Evolutionary conservation across 2,329 filamentous ascomycete species (phyloP).

Genomic region (Neoscytalidium dimidiatum): DNA sequence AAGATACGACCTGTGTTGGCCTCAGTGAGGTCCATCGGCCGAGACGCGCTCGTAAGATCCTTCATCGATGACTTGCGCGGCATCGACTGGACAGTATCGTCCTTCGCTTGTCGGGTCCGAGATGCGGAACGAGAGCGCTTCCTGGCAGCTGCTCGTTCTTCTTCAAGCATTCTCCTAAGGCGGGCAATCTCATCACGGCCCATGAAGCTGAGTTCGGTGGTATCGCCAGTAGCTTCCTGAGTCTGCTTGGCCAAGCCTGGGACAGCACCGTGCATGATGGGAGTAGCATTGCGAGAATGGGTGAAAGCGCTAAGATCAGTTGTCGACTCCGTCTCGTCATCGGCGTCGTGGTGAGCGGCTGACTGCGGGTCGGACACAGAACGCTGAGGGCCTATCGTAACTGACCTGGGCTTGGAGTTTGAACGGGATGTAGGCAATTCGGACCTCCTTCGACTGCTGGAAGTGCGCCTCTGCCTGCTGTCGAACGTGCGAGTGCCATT

Average conservation of each 20-base stretch:
- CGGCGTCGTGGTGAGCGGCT: conserved; percentile 23
- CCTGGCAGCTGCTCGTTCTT: conserved; percentile 48
- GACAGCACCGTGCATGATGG: conserved; percentile 27
- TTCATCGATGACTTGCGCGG: conserved; percentile 20
- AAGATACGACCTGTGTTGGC: conserved; percentile 18
- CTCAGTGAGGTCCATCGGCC: conserved; percentile 17
- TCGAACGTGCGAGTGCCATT: neutral
- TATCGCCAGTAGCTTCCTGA: conserved; percentile 23
- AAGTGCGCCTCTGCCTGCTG: conserved; percentile 3
- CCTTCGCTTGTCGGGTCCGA: conserved; percentile 38
- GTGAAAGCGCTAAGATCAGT: conserved; percentile 33
- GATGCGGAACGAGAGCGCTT: conserved; percentile 16
- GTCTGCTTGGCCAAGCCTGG: conserved; percentile 20
- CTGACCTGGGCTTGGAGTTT: conserved; percentile 15
- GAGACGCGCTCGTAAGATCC: conserved; percentile 20
- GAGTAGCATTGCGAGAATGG: neutral
- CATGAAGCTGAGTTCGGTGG: conserved; percentile 59
- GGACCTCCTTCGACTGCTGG: neutral
- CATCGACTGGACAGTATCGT: conserved; percentile 42
- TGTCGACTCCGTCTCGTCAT: conserved; percentile 40
- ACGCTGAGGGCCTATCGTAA: conserved; percentile 6
- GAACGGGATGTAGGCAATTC: conserved; percentile 9
- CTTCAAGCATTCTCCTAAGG: conserved; percentile 57
- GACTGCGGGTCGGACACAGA: conserved; percentile 18
- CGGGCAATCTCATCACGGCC: conserved; percentile 55